Percentiles rank a stretch among this genome's conserved stretches.
Conservation (phyloP, 2,329 filamentous ascomycete genomes). For the Colletotrichum somersetense region DNA sequence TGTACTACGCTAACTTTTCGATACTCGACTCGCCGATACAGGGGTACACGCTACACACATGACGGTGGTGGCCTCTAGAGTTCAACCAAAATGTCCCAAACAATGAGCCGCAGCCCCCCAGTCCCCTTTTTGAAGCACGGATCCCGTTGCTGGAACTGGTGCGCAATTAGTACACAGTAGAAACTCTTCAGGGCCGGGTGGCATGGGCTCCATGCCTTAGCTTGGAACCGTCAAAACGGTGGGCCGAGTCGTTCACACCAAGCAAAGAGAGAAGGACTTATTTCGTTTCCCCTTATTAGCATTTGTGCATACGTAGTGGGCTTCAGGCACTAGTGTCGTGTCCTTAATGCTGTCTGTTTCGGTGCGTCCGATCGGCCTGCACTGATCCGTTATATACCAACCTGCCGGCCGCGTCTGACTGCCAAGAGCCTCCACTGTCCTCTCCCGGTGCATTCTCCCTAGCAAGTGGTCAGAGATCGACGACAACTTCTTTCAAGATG, state of each 20-base stretch:
- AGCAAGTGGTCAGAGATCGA: background rate
- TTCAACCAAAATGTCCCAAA: conserved; percentile 2
- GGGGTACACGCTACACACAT: conserved; percentile 4
- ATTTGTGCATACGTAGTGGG: background rate
- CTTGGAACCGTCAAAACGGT: conserved; percentile 24
- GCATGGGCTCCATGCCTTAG: conserved; percentile 11
- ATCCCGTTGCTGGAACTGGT: conserved; percentile 18
- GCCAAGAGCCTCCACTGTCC: background rate
- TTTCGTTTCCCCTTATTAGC: background rate
- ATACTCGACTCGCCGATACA: background rate
- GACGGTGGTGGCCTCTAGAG: conserved; percentile 1
- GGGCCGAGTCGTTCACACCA: background rate
- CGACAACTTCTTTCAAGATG: background rate
- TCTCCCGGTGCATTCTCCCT: background rate
- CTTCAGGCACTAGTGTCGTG: background rate
- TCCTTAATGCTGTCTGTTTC: background rate
- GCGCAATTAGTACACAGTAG: background rate
- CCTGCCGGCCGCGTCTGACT: background rate
- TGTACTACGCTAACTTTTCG: background rate
- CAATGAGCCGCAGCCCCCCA: background rate
- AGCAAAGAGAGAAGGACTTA: background rate
- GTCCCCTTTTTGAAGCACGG: conserved; percentile 8
- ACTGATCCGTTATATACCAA: background rate
- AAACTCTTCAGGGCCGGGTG: conserved; percentile 1
- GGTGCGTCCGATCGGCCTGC: background rate